Base-by-base conservation (phyloP, 768 basidiomycete species). In the Cyathus striatus region DNA sequence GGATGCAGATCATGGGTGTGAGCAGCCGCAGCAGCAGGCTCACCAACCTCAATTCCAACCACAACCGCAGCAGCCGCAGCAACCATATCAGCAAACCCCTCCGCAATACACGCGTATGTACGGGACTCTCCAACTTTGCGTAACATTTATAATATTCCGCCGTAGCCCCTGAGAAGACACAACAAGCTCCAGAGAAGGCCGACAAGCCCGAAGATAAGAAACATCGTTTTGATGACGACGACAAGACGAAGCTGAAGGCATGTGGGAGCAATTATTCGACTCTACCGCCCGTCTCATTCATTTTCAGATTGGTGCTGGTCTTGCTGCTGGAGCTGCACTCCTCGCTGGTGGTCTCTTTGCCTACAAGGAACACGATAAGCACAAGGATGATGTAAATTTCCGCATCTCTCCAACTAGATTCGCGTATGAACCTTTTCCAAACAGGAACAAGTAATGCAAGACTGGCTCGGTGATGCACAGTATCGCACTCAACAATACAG, bases 271-370 rank as follows among this genome's bases (percentile, higher is more conserved):
- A 2, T 12, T 44, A 27, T 18, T 27, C n/a, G n/a, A 36, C 14
- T 14, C 23, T 17, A 18, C n/a, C 10, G 21, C 27, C 42, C 14
- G 34, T 40, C 10, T 21, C n/a, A n/a, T 44, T 47, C 25, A 33
- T 40, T 30, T 27, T 23, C 50, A 87, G 85, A 53, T 86, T 45
- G 86, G 79, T 16, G 86, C 80, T 16, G 85, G 81, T 18, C 41
- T 87, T 22, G 60, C 72, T 25, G 78, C 68, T 1, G 85, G 81
- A 0, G 56, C 64, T n/a, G 79, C 71, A 14, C 53, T 64, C 18
- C 37, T 81, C 14, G 81, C 68, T 42, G 80, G 59, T 6, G 84
- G 80, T 3, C 52, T 64, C 41, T 56, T 54, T 23, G 77, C 76
- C 2, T 79, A 68, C 60, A 79, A 82, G 43, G 47, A 75, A 2